These are phyloP conservation scores for Xylariaceae sp. DNA, from an alignment of 2,329 filamentous ascomycete species.

Conservation along the genomic window DNA sequence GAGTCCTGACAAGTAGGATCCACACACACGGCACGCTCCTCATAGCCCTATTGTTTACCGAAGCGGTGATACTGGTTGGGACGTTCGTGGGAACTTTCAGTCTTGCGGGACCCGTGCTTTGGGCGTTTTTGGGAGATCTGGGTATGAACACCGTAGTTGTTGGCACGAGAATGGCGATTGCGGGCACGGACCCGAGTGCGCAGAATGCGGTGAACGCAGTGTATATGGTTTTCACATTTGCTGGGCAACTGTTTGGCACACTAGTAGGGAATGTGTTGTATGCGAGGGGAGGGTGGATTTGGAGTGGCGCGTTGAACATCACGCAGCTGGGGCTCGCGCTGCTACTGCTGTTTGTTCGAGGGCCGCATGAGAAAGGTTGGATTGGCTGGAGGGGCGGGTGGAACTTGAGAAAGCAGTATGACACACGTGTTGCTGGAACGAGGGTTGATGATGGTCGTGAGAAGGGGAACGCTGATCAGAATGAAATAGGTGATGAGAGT, in stretches of 20 bases:
- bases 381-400: conserved; percentile 32
- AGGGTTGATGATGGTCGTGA: conserved; percentile 6
- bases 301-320: conserved; percentile 29
- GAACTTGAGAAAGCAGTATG: conserved; percentile 16
- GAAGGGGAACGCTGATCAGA: conserved; percentile 3
- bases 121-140: conserved; percentile 32
- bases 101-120: conserved; percentile 30
- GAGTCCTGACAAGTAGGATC: conserved; percentile 22
- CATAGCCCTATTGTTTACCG: conserved; percentile 18
- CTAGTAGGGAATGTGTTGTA: conserved; percentile 31
- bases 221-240: conserved; percentile 33
- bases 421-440: conserved; percentile 1
- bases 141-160: conserved; percentile 31
- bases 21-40: conserved; percentile 25
- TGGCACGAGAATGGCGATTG: conserved; percentile 30
- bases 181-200: conserved; percentile 27
- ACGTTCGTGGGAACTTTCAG: conserved; percentile 32
- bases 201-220: conserved; percentile 36
- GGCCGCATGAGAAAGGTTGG: conserved; percentile 31
- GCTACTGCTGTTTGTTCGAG: conserved; percentile 20
- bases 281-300: conserved; percentile 30
- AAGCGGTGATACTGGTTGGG: conserved; percentile 24
- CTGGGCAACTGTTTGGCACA: conserved; percentile 32
- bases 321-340: conserved; percentile 27
- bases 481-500: background rate